Percentiles rank a stretch among this genome's conserved stretches.
These are phyloP conservation scores for Trametes meyenii DNA, from an alignment of 768 basidiomycete species.

Conservation along the genomic window DNA sequence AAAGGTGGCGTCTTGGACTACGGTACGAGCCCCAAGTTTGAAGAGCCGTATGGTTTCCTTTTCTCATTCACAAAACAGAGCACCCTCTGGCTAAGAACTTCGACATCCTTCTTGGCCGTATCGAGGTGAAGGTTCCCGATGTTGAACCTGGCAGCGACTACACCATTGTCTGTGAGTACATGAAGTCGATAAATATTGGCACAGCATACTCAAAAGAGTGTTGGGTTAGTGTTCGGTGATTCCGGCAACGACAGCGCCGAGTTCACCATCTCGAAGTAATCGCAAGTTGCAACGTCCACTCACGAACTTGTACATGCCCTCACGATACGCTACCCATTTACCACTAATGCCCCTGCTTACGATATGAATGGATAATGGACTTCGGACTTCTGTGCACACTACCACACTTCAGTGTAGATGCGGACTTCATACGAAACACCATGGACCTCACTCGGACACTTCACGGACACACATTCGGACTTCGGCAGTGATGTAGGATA, in stretches of 20 bases:
- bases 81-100: slow-evolving; percentile 40
- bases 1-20: slow-evolving; percentile 35
- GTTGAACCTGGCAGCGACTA: slow-evolving; percentile 38
- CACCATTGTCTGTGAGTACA: slow-evolving; percentile 46
- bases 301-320: slow-evolving; percentile 2
- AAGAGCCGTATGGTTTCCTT: background rate
- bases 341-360: background rate
- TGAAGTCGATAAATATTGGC: background rate
- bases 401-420: background rate
- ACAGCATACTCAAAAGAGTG: background rate
- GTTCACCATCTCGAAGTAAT: slow-evolving; percentile 39
- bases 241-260: slow-evolving; percentile 47
- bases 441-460: background rate
- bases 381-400: background rate
- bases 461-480: background rate
- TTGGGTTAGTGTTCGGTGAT: slow-evolving; percentile 47
- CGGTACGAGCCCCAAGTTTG: slow-evolving; percentile 27
- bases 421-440: slow-evolving; percentile 6
- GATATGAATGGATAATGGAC: slow-evolving; percentile 17
- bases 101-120: slow-evolving; percentile 38
- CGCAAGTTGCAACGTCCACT: background rate
- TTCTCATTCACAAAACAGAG: slow-evolving; percentile 22
- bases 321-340: slow-evolving; percentile 9
- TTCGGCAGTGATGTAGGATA: background rate
- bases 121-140: slow-evolving; percentile 42